phyloP scores from a whole-genome alignment of 768 basidiomycete genomes.

The Pleurotus platypus region DNA sequence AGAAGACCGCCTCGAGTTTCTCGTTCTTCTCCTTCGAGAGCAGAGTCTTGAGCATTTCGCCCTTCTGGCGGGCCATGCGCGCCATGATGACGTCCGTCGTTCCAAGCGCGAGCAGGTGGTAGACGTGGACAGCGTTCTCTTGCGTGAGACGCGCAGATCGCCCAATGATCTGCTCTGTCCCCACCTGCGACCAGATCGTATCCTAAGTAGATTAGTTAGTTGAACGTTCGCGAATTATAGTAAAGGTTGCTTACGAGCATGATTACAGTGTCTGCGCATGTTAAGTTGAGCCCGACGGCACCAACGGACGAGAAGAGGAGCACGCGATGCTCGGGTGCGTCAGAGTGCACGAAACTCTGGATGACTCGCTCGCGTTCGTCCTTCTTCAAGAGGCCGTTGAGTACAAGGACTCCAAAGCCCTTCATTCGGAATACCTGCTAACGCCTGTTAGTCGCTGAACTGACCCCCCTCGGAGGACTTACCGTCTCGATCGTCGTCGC shows the following conservation, averaged over 20 bases:
- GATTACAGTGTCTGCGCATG: slow-evolving; percentile 2
- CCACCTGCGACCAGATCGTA: slow-evolving; percentile 9
- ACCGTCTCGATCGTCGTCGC: slow-evolving; percentile 7
- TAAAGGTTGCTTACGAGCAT: neutral
- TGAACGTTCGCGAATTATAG: neutral
- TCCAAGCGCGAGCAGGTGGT: neutral
- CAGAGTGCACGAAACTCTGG: neutral
- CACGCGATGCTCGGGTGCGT: neutral
- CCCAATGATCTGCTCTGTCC: slow-evolving; percentile 1
- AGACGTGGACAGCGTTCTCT: slow-evolving; percentile 7
- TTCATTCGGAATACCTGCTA: neutral
- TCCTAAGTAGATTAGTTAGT: neutral
- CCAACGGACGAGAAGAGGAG: slow-evolving; percentile 8
- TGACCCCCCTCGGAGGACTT: neutral
- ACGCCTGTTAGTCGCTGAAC: neutral
- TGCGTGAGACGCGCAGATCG: slow-evolving; percentile 6
- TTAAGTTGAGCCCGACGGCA: neutral
- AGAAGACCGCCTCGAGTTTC: neutral
- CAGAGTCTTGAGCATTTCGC: neutral
- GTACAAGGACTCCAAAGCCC: neutral
- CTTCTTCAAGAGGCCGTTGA: neutral
- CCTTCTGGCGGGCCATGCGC: neutral
- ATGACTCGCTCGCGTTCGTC: neutral
- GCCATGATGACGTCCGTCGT: slow-evolving; percentile 10
- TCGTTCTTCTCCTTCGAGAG: neutral